Base-by-base conservation (phyloP, 139 green algal genomes). In the Trebouxia sp. region DNA sequence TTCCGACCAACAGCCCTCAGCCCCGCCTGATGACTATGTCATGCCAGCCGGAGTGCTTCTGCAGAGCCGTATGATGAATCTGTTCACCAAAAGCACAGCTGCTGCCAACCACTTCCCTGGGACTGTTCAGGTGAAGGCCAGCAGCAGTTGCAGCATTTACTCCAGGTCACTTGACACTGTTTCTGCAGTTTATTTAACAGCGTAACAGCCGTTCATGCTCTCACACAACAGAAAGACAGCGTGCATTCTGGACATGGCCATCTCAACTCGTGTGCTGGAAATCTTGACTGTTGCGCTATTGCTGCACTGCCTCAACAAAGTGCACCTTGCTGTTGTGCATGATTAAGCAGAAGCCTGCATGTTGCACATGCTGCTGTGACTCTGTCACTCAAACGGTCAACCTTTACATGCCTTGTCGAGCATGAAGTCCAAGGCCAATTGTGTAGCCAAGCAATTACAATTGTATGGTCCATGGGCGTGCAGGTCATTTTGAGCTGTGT, bases 91-190 rank as follows among this genome's bases (percentile, higher is more conserved):
- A 75, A 95, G 88, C 84, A 77, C 95, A 15, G 79, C 87, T n/a
- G 93, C 93, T 6, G 93, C 93, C 58, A 94, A 95, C 80, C 74
- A 38, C 15, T 97, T 96, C 78, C 95, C 95, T 1, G 80, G 82
- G 7, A 91, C 82, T 1, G 72, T 92, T n/a, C 79, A 83, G 66
- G 88, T 88, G 43, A 6, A 14, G n/a, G 35, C 56, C 35, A 30
- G 20, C 32, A 26, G 17, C 65, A 47, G n/a, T 42, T 24, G 22
- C 50, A 28, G 22, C 4, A 5, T 2, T 28, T 58, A 22, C 50
- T 5, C 50, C 50, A 10, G 2, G 50, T 28, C 20, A 17, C 50
- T 28, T 56, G 12, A 12, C 48, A 56, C 48, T 26, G 48, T 12
- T 26, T 56, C 48, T 56, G 48, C 48, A 15, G 48, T 56, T 12